Evolutionary conservation across 495 filamentous ascomycete genomes (phyloP).

Genomic region (Aspergillus bertholletiae): DNA sequence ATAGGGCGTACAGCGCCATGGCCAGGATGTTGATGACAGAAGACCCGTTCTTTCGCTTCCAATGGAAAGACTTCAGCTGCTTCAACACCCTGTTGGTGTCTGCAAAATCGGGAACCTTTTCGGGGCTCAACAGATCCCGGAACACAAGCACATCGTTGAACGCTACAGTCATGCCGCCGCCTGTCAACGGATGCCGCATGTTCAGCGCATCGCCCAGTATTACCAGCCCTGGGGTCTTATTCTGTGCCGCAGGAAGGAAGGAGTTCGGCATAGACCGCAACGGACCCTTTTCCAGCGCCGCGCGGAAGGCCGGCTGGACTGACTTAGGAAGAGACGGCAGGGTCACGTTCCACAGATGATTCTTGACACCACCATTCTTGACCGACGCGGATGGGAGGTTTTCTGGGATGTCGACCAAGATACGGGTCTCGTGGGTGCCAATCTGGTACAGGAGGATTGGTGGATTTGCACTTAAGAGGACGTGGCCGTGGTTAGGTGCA

Average conservation of each 20-base stretch:
- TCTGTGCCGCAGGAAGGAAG: conserved; percentile 75
- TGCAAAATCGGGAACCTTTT: conserved; percentile 62
- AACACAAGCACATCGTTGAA: conserved; percentile 83
- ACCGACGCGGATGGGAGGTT: conserved; percentile 66
- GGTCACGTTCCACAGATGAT: conserved; percentile 71
- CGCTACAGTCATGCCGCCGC: conserved; percentile 94
- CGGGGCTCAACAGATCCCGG: conserved; percentile 64
- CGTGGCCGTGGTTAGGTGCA: conserved; percentile 71
- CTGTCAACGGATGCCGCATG: conserved; percentile 93
- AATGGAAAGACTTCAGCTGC: conserved; percentile 79
- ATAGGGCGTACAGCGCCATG: conserved; percentile 83
- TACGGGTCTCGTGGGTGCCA: conserved; percentile 88
- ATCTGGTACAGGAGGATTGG: conserved; percentile 97
- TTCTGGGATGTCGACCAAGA: conserved; percentile 86
- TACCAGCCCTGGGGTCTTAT: conserved; percentile 68
- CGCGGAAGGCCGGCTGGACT: conserved; percentile 68
- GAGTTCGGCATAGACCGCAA: conserved; percentile 88
- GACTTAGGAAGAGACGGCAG: conserved; percentile 71
- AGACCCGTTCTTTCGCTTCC: conserved; percentile 75
- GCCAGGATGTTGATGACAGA: conserved; percentile 95
- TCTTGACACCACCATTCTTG: conserved; percentile 74
- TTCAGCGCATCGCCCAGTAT: conserved; percentile 91
- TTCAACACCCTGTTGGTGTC: conserved; percentile 59
- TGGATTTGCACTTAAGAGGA: conserved; percentile 70
- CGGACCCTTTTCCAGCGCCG: conserved; percentile 70